Percentiles rank a stretch among this genome's conserved stretches.
Conservation (phyloP, 164 flowering plant species). For the Liriodendron chinense region DNA sequence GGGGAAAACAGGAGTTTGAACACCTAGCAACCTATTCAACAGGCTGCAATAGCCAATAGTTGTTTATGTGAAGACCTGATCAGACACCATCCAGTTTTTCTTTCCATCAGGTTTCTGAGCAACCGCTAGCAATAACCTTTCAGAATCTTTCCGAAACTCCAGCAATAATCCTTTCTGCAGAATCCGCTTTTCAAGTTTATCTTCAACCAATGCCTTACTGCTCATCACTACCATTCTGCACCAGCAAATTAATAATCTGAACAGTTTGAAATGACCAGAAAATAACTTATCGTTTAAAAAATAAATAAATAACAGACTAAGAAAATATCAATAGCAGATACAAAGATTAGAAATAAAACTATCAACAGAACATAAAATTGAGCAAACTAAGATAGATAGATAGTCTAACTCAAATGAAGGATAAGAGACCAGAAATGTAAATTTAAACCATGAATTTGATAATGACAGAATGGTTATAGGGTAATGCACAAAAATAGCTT, state of each 20-base stretch:
- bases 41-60: slow-evolving; percentile 35
- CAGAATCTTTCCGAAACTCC: slow-evolving; percentile 86
- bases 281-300: too few species aligned
- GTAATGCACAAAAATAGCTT: too few species aligned
- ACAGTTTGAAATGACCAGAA: neutral
- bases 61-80: slow-evolving; percentile 72
- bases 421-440: too few species aligned
- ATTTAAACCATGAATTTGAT: too few species aligned
- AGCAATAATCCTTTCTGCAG: slow-evolving; percentile 61
- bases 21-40: slow-evolving; percentile 47
- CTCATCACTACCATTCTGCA: slow-evolving; percentile 44
- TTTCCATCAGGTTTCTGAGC: slow-evolving; percentile 92
- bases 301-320: too few species aligned
- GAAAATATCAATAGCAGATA: too few species aligned
- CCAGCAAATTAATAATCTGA: neutral
- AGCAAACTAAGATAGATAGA: too few species aligned
- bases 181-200: slow-evolving; percentile 47
- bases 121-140: slow-evolving; percentile 77
- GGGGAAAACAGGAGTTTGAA: slow-evolving; percentile 17
- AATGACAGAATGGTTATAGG: too few species aligned
- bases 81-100: slow-evolving; percentile 93
- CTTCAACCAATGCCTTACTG: slow-evolving; percentile 46
- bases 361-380: too few species aligned
- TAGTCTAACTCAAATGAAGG: too few species aligned
- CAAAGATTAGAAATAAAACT: too few species aligned